Evolutionary conservation across 2,329 filamentous ascomycete genomes (phyloP).

Genomic region (Lasiodiplodia theobromae): DNA sequence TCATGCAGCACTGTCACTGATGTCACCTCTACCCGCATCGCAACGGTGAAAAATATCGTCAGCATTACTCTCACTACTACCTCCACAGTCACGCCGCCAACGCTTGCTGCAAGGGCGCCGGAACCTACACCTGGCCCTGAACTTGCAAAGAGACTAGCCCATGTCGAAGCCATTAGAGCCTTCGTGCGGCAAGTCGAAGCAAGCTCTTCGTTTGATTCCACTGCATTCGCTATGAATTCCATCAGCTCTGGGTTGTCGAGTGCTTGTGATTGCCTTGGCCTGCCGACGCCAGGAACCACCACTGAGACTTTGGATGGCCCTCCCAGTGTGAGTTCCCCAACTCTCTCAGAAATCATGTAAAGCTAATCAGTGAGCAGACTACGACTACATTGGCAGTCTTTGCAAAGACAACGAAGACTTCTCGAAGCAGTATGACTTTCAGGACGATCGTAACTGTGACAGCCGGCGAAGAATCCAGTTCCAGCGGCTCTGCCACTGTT

Average conservation of each 20-base stretch:
- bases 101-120: constrained; percentile 2
- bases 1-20: constrained; percentile 34
- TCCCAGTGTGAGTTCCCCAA: constrained; percentile 35
- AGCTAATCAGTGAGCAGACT: constrained; percentile 18
- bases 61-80: constrained; percentile 38
- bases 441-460: constrained; percentile 33
- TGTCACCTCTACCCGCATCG: constrained; percentile 34
- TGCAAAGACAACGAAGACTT: constrained; percentile 25
- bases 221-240: constrained; percentile 33
- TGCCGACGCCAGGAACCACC: constrained; percentile 40
- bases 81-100: constrained; percentile 34
- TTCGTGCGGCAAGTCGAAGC: constrained; percentile 33
- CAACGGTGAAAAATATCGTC: constrained; percentile 35
- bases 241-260: constrained; percentile 37
- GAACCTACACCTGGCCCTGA: constrained; percentile 31
- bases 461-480: constrained; percentile 12
- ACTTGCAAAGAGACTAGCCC: constrained; percentile 32
- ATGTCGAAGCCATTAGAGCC: constrained; percentile 35
- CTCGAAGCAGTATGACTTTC: constrained; percentile 35
- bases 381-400: constrained; percentile 27
- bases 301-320: constrained; percentile 39
- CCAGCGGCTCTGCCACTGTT: background rate
- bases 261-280: constrained; percentile 43
- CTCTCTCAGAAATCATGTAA: background rate
- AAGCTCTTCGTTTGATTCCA: constrained; percentile 29